Percentiles rank a stretch among this genome's conserved stretches.
These are phyloP conservation scores for Cinnamomum micranthum DNA, from an alignment of 164 flowering plant species.

Conservation along the genomic window DNA sequence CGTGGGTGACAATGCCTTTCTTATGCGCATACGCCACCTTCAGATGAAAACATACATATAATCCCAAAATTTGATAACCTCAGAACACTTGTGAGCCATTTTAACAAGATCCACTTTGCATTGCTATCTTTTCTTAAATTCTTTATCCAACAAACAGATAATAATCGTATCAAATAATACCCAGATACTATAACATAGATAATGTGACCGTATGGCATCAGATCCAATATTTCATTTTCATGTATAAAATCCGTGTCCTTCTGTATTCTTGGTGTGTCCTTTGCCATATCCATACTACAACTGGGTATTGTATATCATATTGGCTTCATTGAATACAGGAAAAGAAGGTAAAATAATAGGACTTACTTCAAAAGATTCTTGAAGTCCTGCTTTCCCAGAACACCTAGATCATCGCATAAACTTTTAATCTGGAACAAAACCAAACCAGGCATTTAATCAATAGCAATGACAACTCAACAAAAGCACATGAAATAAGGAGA, in stretches of 20 bases:
- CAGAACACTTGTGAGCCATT: background rate
- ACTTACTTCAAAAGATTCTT: conserved; percentile 86
- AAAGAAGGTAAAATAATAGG: background rate
- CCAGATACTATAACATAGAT: too few relatives aligned
- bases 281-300: too few relatives aligned
- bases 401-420: conserved; percentile 84
- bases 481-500: background rate
- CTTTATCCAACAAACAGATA: background rate
- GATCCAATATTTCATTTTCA: too few relatives aligned
- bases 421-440: conserved; percentile 50
- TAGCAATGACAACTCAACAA: background rate
- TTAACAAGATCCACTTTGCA: background rate
- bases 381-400: conserved; percentile 91
- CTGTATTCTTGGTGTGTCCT: too few relatives aligned
- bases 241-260: too few relatives aligned
- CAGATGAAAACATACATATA: conserved; percentile 8
- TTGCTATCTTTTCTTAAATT: background rate
- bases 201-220: too few relatives aligned
- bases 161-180: background rate
- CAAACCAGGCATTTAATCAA: background rate
- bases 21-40: conserved; percentile 82
- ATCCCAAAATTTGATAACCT: background rate
- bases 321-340: background rate
- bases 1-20: conserved; percentile 67
- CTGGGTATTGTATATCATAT: too few relatives aligned